Conservation (phyloP, 257 asterid species). For the Nicotiana paniculata region DNA sequence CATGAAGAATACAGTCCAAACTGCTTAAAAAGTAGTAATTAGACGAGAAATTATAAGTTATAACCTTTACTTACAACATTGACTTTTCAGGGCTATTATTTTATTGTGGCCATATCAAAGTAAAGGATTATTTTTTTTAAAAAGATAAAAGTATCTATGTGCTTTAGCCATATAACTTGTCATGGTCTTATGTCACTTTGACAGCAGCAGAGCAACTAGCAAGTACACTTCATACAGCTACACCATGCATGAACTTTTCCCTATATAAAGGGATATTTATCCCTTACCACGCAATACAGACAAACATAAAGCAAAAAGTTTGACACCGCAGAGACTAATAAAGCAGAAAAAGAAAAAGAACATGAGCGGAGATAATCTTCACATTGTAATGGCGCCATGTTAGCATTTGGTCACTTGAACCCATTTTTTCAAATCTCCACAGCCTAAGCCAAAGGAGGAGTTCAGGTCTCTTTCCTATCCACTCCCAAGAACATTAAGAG, state of each 20-base stretch:
- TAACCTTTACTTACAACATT: neutral
- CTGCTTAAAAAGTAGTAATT: neutral
- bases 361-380: neutral
- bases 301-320: neutral
- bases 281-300: neutral
- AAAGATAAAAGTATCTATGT: neutral
- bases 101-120: neutral
- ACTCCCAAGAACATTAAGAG: neutral
- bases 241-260: too few relatives aligned
- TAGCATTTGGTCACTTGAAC: neutral
- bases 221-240: neutral
- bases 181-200: neutral
- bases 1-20: neutral
- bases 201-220: neutral
- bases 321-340: neutral
- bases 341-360: neutral
- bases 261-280: too few relatives aligned
- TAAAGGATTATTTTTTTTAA: neutral
- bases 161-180: neutral
- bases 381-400: neutral
- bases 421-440: neutral
- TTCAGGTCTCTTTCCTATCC: neutral
- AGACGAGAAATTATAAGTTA: neutral
- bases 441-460: neutral
- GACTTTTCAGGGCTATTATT: neutral